Percentiles rank a stretch among this genome's conserved stretches.
Evolutionary conservation across 2,329 filamentous ascomycete genomes (phyloP).

Genomic region (Pseudogymnoascus sp.): DNA sequence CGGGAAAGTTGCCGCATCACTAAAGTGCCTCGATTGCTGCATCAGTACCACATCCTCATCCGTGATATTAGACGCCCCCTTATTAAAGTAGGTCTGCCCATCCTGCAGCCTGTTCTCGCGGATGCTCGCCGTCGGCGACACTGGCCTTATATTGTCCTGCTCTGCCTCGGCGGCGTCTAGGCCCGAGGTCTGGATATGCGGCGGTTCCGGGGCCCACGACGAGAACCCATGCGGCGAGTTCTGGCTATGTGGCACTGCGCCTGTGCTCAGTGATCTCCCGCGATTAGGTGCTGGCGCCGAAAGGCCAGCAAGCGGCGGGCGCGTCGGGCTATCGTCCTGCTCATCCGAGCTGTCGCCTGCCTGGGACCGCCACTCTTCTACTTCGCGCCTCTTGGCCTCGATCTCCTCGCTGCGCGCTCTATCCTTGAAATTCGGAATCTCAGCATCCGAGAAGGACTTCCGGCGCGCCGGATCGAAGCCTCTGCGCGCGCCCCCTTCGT

Average conservation of each 20-base stretch:
- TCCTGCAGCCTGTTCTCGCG: conserved; percentile 24
- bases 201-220: not conserved
- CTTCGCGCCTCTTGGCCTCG: conserved; percentile 25
- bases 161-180: conserved; percentile 5
- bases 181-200: not conserved
- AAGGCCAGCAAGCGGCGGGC: conserved; percentile 14
- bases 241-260: not conserved
- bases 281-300: conserved; percentile 14
- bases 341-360: conserved; percentile 17
- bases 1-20: conserved; percentile 30
- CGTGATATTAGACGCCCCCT: conserved; percentile 16
- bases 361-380: conserved; percentile 27
- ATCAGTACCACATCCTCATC: conserved; percentile 22
- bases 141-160: conserved; percentile 18
- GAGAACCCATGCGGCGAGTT: not conserved
- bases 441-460: conserved; percentile 15
- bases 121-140: conserved; percentile 25
- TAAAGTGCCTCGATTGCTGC: conserved; percentile 24
- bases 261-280: conserved; percentile 32
- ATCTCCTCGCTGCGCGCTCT: conserved; percentile 23
- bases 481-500: conserved; percentile 18
- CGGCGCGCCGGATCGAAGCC: conserved; percentile 25
- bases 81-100: conserved; percentile 25
- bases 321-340: conserved; percentile 17
- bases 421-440: conserved; percentile 26